These are phyloP conservation scores for Rhodotorula taiwanensis DNA, from an alignment of 768 basidiomycete species.

Conservation along the genomic window DNA sequence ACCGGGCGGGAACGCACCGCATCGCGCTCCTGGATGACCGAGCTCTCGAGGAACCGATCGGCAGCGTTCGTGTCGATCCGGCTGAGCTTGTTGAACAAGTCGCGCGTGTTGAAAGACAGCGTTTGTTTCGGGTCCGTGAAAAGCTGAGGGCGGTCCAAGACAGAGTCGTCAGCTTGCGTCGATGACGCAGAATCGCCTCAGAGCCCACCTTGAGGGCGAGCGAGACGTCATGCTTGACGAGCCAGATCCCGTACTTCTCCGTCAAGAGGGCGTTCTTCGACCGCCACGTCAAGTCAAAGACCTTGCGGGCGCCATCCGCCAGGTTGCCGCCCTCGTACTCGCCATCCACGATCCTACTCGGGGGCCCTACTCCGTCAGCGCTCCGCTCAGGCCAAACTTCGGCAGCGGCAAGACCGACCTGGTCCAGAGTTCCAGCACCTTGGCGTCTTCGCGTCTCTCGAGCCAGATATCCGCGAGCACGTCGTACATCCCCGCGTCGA, in stretches of 20 bases:
- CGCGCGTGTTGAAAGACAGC: conserved; percentile 31
- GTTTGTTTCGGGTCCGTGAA: conserved; percentile 35
- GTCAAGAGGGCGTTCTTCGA: conserved; percentile 18
- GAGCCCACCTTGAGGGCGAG: conserved; percentile 28
- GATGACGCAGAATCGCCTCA: too few species aligned
- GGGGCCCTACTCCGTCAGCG: not conserved
- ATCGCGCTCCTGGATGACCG: conserved; percentile 27
- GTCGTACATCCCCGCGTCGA: conserved; percentile 11
- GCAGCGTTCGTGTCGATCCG: conserved; percentile 23
- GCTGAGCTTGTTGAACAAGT: conserved; percentile 28
- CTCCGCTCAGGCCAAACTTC: not conserved
- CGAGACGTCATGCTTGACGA: conserved; percentile 18
- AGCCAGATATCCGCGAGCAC: conserved; percentile 18
- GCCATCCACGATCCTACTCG: not conserved
- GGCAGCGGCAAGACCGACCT: conserved; percentile 13
- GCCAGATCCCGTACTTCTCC: conserved; percentile 35
- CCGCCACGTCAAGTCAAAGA: conserved; percentile 31
- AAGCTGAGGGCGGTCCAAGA: conserved; percentile 16
- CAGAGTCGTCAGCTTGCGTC: too few species aligned
- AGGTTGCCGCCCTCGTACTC: not conserved
- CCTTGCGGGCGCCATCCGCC: conserved; percentile 4
- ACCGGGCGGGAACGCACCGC: conserved; percentile 11
- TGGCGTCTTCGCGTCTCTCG: conserved; percentile 6
- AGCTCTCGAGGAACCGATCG: conserved; percentile 31
- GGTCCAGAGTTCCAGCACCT: conserved; percentile 28